Evolutionary conservation across 371 early-diverging fungal species (phyloP).

Genomic region (Chytridium lagenaria): DNA sequence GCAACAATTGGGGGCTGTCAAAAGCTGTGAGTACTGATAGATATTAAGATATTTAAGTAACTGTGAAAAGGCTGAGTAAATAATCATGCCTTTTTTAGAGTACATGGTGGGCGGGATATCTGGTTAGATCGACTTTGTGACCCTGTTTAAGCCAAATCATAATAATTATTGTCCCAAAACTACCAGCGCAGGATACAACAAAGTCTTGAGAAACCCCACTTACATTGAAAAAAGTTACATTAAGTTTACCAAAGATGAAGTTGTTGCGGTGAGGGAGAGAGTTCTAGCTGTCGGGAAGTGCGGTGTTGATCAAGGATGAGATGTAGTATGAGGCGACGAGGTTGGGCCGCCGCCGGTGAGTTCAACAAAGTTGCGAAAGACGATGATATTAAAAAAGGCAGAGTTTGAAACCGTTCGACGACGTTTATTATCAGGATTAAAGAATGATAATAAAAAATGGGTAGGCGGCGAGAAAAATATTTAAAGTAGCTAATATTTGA

Average conservation of each 20-base stretch:
- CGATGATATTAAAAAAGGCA: constrained; percentile 85
- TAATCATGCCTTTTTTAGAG: constrained; percentile 82
- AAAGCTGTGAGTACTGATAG: too few species aligned
- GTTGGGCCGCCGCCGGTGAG: constrained; percentile 69
- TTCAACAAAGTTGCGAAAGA: constrained; percentile 87
- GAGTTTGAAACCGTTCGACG: constrained; percentile 93
- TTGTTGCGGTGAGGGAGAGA: background rate
- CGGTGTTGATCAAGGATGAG: background rate
- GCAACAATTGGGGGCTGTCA: constrained; percentile 90
- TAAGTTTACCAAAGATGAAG: constrained; percentile 8
- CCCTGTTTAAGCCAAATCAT: constrained; percentile 98
- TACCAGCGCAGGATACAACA: constrained; percentile 82
- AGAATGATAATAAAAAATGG: too few species aligned
- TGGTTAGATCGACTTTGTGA: constrained; percentile 97
- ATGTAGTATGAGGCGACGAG: too few species aligned
- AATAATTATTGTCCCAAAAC: constrained; percentile 88
- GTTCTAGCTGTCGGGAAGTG: background rate
- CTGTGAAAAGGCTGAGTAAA: constrained; percentile 83
- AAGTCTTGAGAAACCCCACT: constrained; percentile 11
- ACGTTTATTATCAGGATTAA: too few species aligned
- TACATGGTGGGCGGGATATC: constrained; percentile 82
- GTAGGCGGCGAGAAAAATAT: too few species aligned
- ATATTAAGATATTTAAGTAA: too few species aligned
- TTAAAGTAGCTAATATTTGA: constrained; percentile 71
- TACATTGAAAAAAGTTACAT: background rate